Evolutionary conservation across 176 grass and related monocot genomes (phyloP), one percentile per base, ranked within the genome.

Genomic region (Ananas comosus): DNA sequence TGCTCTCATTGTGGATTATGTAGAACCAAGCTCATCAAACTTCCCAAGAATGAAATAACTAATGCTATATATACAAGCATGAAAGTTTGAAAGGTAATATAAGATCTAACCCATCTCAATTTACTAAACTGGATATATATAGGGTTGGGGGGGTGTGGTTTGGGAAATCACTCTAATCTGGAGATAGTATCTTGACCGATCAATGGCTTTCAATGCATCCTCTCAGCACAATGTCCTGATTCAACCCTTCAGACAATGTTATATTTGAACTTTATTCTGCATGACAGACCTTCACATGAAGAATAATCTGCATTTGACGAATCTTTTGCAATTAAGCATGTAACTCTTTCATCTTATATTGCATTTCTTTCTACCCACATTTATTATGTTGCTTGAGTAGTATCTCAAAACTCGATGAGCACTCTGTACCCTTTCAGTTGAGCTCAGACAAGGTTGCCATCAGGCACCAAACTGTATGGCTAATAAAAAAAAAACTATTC

Each of bases 31-130:
- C 16, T 11, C n/a, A 67, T 10, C 25, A n/a, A 67, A n/a, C 33
- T 33, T n/a, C 65, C 27, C 65, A 49, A 67, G 16, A 48, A 67
- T 13, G 53, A 47, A 48, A 77, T 57, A 22, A 29, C 49, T 68
- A 58, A 58, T 64, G 21, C 73, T 77, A 74, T 81, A 56, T 77
- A 42, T 77, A 81, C 78, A 80, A 73, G 65, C 24, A 49, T 16
- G 29, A 16, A 48, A 47, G 3, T 11, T 9, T 17, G n/a, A 67
- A 19, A 67, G 33, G 28, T 16, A 2, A 16, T 67, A 67, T 14
- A 49, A 33, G 33, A 67, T 42, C 29, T 47, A 33, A 67, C n/a
- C 64, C 65, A 67, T 67, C 16, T n/a, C 65, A 67, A 49, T 67
- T 65, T 67, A 10, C 3, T 49, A n/a, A 67, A 67, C 1, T 4